phyloP scores from a whole-genome alignment of 257 asterid genomes.

The Plectranthus barbatus region DNA sequence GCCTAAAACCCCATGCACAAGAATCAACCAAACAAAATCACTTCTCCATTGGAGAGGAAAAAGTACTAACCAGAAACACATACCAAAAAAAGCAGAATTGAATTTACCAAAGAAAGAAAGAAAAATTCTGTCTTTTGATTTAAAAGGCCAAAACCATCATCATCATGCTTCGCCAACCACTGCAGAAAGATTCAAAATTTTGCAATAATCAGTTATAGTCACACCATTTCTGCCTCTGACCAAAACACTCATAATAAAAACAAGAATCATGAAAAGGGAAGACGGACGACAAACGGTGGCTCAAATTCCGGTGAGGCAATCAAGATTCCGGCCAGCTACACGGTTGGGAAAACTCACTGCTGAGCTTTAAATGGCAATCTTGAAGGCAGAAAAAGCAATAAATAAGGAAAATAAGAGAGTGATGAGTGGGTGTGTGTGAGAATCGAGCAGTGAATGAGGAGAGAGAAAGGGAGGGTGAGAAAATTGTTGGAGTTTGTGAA shows the following conservation, averaged over 20 bases:
- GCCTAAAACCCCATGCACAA: conserved; percentile 12
- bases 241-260: background rate
- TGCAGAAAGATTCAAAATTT: background rate
- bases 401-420: conserved; percentile 13
- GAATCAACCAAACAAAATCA: background rate
- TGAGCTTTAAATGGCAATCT: too few species aligned
- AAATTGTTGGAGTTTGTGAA: conserved; percentile 37
- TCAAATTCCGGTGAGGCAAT: conserved; percentile 8
- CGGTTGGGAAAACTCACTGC: background rate
- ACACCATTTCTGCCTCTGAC: background rate
- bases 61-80: background rate
- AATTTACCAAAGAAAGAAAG: conserved; percentile 34
- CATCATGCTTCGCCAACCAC: background rate
- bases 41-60: background rate
- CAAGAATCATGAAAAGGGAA: conserved; percentile 3
- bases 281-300: background rate
- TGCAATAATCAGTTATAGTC: background rate
- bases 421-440: background rate
- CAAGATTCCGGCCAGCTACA: conserved; percentile 5
- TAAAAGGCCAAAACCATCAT: background rate
- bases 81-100: background rate
- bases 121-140: background rate
- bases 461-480: conserved; percentile 1
- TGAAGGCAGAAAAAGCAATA: conserved; percentile 18
- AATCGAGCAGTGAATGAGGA: conserved; percentile 12